These are phyloP conservation scores for Cladophialophora immunda DNA, from an alignment of 2,329 filamentous ascomycete genomes.

Conservation along the genomic window DNA sequence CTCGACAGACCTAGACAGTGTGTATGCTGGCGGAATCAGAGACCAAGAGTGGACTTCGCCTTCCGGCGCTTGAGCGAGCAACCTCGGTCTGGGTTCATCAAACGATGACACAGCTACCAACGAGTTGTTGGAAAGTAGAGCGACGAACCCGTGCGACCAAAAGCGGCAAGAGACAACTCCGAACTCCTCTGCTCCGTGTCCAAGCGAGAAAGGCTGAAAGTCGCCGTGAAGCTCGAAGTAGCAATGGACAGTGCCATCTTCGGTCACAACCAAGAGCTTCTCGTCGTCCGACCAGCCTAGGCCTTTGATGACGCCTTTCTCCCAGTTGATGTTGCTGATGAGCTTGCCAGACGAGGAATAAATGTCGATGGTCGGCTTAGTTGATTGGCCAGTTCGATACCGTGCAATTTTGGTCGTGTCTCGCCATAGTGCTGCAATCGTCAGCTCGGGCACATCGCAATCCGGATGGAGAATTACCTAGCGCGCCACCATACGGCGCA, in stretches of 20 bases:
- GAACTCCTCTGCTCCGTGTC: conserved; percentile 86
- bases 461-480: conserved; percentile 69
- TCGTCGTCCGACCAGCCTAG: conserved; percentile 98
- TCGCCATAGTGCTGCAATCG: conserved; percentile 77
- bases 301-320: conserved; percentile 84
- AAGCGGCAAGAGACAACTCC: conserved; percentile 91
- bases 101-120: conserved; percentile 89
- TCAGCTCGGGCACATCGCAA: conserved; percentile 12
- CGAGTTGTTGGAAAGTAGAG: conserved; percentile 85
- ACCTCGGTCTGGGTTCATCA: conserved; percentile 85
- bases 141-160: conserved; percentile 91
- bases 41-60: conserved; percentile 88
- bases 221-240: conserved; percentile 93
- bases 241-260: conserved; percentile 88
- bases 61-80: conserved; percentile 78
- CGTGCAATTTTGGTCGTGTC: conserved; percentile 85
- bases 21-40: conserved; percentile 85
- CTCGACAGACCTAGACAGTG: conserved; percentile 91
- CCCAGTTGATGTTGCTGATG: conserved; percentile 86
- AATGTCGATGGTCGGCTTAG: conserved; percentile 88
- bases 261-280: conserved; percentile 84
- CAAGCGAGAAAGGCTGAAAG: conserved; percentile 92
- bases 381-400: conserved; percentile 74
- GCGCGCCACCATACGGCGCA: conserved; percentile 90
- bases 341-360: conserved; percentile 93